These are phyloP conservation scores for Arachis hypogaea DNA, from an alignment of 306 rosid genomes.

Conservation along the genomic window DNA sequence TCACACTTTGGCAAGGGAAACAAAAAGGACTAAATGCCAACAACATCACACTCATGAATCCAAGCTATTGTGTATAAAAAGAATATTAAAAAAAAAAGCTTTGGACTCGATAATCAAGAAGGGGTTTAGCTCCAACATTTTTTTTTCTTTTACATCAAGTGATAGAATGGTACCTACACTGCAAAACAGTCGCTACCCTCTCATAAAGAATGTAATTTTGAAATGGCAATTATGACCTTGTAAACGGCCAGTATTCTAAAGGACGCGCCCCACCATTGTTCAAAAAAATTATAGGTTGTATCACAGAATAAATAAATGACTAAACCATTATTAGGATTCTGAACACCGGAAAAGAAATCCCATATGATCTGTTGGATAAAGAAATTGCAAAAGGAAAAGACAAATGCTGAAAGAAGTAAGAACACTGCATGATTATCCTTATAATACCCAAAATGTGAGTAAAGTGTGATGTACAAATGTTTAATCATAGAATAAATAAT, in stretches of 20 bases:
- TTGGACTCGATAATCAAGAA: conserved; percentile 3
- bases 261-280: conserved; percentile 44
- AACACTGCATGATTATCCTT: conserved; percentile 39
- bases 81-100: background rate
- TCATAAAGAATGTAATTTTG: conserved; percentile 19
- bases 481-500: conserved; percentile 27
- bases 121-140: conserved; percentile 12
- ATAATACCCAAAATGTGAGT: conserved; percentile 49
- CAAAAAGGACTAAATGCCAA: conserved; percentile 3
- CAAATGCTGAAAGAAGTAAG: conserved; percentile 36
- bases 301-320: conserved; percentile 29
- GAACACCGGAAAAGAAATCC: conserved; percentile 35
- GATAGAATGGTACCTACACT: conserved; percentile 29
- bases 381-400: conserved; percentile 25
- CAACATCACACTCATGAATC: conserved; percentile 20
- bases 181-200: conserved; percentile 15
- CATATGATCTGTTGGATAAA: conserved; percentile 22
- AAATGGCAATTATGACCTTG: conserved; percentile 48
- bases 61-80: background rate
- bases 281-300: conserved; percentile 44
- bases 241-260: conserved; percentile 47
- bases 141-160: background rate
- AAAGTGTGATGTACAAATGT: conserved; percentile 47
- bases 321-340: conserved; percentile 42
- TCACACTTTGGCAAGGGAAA: conserved; percentile 17